Evolutionary conservation across 371 early-diverging fungal genomes (phyloP).

Genomic region (Mucor plumbeus): DNA sequence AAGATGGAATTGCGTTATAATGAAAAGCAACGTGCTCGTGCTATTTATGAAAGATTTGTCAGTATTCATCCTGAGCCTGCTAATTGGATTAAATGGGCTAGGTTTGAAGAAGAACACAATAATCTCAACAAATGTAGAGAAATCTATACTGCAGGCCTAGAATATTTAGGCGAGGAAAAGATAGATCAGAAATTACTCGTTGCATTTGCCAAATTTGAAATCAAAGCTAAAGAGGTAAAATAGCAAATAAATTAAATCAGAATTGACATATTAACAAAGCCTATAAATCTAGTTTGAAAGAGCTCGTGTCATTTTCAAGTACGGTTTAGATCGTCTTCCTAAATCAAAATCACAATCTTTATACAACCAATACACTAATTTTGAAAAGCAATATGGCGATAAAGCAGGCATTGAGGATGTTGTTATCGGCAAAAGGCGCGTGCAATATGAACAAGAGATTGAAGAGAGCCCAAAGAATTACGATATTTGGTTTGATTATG

Average conservation of each 20-base stretch:
- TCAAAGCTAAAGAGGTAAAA: conserved; percentile 79
- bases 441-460: conserved; percentile 89
- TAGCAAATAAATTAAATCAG: background rate
- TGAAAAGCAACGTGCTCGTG: conserved; percentile 84
- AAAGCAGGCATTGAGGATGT: conserved; percentile 89
- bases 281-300: conserved; percentile 73
- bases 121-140: conserved; percentile 80
- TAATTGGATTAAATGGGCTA: conserved; percentile 96
- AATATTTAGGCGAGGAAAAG: conserved; percentile 85
- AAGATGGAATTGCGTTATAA: conserved; percentile 92
- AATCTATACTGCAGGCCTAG: conserved; percentile 87
- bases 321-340: conserved; percentile 87
- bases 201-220: conserved; percentile 96
- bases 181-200: conserved; percentile 91
- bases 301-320: conserved; percentile 95
- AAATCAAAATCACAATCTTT: conserved; percentile 83
- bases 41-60: conserved; percentile 86
- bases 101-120: conserved; percentile 89
- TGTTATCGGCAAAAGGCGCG: conserved; percentile 83
- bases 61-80: conserved; percentile 91
- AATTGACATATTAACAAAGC: background rate
- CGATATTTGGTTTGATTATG: conserved; percentile 96
- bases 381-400: conserved; percentile 96
- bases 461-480: conserved; percentile 85
- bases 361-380: conserved; percentile 91